Base-by-base conservation (phyloP, 345 rosid species). In the Garcia nutans region DNA sequence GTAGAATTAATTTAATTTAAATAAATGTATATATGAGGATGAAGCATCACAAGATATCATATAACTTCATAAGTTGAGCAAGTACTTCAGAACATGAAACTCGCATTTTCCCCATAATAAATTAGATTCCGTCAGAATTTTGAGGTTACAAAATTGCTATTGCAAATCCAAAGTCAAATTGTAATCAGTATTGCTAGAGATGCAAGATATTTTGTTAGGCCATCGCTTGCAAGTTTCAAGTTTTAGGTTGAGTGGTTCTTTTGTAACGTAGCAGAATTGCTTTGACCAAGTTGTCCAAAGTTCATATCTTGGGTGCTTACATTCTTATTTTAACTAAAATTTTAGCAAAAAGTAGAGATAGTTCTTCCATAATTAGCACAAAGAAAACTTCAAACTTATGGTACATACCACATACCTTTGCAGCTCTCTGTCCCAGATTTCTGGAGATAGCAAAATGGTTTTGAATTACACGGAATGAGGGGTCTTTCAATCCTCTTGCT, bases 401-500 rank as follows among this genome's bases (percentile, higher is more conserved):
- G 33, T 23, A 60, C 17, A 23, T 13, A 59, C 28, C 62, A 60
- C 26, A 78, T 89, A 93, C 99, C 99, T 93, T 95, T 73, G 99
- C 99, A 77, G 99, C 96, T 73, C 93, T 89, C 74, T 93, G 97
- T 67, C 99, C 99, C 68, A 95, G 81, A 86, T 95, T 95, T 74
- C 92, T 97, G 28, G 93, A 84, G 59, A 85, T 80, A 56, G 97
- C 97, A 84, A 95, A 95, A 83, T 93, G 99, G 81, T 83, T 90
- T 82, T 95, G 97, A 78, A 95, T 95, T 76, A 95, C 99, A 63
- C 96, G 89, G 83, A 86, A 91, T 28, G 99, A 95, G 66, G 99
- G 99, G 81, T 95, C 97, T 86, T 90, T 95, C 66, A 95, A 84
- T 65, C 99, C 99, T 80, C 94, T 89, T 65, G 96, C 99, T 28